Evolutionary conservation across 306 rosid species (phyloP).

Genomic region (Elaeagnus macrophylla): DNA sequence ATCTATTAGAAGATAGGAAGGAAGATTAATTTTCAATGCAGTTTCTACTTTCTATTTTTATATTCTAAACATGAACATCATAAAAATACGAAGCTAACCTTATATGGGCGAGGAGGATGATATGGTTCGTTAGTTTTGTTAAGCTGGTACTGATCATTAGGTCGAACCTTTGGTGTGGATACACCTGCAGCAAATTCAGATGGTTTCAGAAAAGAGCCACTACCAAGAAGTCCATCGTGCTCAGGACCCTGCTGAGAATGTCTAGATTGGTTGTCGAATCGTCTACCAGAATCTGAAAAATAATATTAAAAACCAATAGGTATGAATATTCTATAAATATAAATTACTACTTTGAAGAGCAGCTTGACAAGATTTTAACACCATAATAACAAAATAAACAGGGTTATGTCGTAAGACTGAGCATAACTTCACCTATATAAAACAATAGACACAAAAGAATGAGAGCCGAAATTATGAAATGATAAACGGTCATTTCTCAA

Average conservation of each 20-base stretch:
- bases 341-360: slow-evolving; percentile 13
- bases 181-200: slow-evolving; percentile 59
- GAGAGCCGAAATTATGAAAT: too few species aligned
- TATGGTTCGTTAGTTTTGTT: slow-evolving; percentile 72
- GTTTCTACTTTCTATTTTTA: too few species aligned
- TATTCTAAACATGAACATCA: neutral
- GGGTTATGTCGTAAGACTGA: neutral
- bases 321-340: slow-evolving; percentile 4
- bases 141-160: slow-evolving; percentile 47
- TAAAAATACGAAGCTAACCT: slow-evolving; percentile 33
- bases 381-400: neutral
- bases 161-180: slow-evolving; percentile 53
- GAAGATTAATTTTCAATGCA: too few species aligned
- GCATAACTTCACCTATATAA: too few species aligned
- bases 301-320: slow-evolving; percentile 18
- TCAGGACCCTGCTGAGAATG: slow-evolving; percentile 81
- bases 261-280: slow-evolving; percentile 51
- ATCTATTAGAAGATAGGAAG: too few species aligned
- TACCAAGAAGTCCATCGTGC: slow-evolving; percentile 98
- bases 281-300: slow-evolving; percentile 64
- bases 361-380: slow-evolving; percentile 7
- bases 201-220: slow-evolving; percentile 93
- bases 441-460: too few species aligned
- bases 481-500: too few species aligned
- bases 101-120: slow-evolving; percentile 93